Evolutionary conservation across 805 yeast genomes (phyloP).

Genomic region (Candida dajiaensis): DNA sequence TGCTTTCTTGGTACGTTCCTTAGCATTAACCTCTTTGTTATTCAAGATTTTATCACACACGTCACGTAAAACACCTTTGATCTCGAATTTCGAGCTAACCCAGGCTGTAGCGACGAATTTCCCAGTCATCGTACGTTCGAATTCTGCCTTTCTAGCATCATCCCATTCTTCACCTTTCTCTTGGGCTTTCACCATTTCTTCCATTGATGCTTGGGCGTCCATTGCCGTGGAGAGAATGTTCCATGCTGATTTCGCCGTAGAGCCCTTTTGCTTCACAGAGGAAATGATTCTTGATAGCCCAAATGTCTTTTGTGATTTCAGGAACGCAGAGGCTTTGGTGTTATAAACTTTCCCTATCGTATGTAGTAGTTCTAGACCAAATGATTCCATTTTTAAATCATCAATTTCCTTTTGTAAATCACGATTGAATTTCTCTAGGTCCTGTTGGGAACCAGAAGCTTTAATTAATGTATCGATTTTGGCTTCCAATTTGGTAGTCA

Average conservation of each 20-base stretch:
- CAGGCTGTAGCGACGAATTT: slow-evolving; percentile 91
- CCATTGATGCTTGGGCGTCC: slow-evolving; percentile 79
- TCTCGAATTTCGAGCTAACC: slow-evolving; percentile 88
- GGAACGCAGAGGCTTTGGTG: slow-evolving; percentile 65
- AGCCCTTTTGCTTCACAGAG: slow-evolving; percentile 77
- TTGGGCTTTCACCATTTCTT: slow-evolving; percentile 68
- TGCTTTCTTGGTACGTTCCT: slow-evolving; percentile 69
- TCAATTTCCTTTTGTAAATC: slow-evolving; percentile 61
- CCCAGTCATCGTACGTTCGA: slow-evolving; percentile 79
- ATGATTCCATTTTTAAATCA: slow-evolving; percentile 87
- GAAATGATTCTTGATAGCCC: slow-evolving; percentile 85
- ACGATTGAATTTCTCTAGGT: slow-evolving; percentile 40
- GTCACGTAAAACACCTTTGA: slow-evolving; percentile 70
- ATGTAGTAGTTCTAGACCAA: slow-evolving; percentile 84
- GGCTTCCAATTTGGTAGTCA: slow-evolving; percentile 41
- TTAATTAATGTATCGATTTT: slow-evolving; percentile 40
- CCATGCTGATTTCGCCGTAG: slow-evolving; percentile 77
- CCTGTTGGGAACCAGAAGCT: slow-evolving; percentile 41
- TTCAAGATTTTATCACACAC: slow-evolving; percentile 74
- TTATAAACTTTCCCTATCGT: slow-evolving; percentile 77
- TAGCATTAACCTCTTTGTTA: slow-evolving; percentile 56
- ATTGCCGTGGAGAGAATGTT: slow-evolving; percentile 76
- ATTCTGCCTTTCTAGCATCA: slow-evolving; percentile 62
- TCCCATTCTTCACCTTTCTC: slow-evolving; percentile 45
- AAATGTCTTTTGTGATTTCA: slow-evolving; percentile 71